phyloP scores from a whole-genome alignment of 1,284 basidiomycete species.

The Cryptococcus sp. region DNA sequence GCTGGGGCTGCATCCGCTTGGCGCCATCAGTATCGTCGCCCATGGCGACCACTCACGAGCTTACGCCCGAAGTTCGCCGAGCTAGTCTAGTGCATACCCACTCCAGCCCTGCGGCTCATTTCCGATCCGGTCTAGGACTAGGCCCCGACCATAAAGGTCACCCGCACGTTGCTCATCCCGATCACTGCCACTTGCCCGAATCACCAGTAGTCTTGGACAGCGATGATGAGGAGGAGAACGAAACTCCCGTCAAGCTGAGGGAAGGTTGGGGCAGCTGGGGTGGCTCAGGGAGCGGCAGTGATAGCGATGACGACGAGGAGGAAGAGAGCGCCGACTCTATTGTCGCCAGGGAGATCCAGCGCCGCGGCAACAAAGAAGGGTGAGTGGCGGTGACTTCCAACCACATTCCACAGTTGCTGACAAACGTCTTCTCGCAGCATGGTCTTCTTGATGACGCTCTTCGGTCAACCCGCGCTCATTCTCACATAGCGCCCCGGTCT shows the following conservation, averaged over 20 bases:
- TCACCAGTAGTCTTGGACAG: slow-evolving; percentile 22
- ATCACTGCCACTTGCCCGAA: not conserved
- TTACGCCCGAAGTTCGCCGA: slow-evolving; percentile 28
- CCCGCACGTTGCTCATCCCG: not conserved
- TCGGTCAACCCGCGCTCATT: slow-evolving; percentile 48
- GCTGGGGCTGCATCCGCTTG: slow-evolving; percentile 50
- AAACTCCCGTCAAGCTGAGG: slow-evolving; percentile 26
- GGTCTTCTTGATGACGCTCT: slow-evolving; percentile 46
- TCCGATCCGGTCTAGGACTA: not conserved
- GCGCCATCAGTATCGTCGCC: slow-evolving; percentile 33
- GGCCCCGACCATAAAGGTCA: slow-evolving; percentile 2
- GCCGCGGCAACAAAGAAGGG: slow-evolving; percentile 42
- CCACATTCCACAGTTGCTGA: not conserved
- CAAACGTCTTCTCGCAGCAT: slow-evolving; percentile 22
- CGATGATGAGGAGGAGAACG: slow-evolving; percentile 27
- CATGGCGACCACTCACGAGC: slow-evolving; percentile 10
- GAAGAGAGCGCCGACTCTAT: slow-evolving; percentile 39
- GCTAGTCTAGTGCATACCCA: slow-evolving; percentile 29
- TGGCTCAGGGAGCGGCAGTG: slow-evolving; percentile 5
- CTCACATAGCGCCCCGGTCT: slow-evolving; percentile 32
- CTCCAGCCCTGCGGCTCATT: not conserved
- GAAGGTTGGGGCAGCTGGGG: slow-evolving; percentile 24
- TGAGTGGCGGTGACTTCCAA: slow-evolving; percentile 23
- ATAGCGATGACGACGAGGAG: slow-evolving; percentile 37
- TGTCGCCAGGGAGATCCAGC: slow-evolving; percentile 41